Conservation (phyloP, 2,329 filamentous ascomycete species). For the Plenodomus tracheiphilus region DNA sequence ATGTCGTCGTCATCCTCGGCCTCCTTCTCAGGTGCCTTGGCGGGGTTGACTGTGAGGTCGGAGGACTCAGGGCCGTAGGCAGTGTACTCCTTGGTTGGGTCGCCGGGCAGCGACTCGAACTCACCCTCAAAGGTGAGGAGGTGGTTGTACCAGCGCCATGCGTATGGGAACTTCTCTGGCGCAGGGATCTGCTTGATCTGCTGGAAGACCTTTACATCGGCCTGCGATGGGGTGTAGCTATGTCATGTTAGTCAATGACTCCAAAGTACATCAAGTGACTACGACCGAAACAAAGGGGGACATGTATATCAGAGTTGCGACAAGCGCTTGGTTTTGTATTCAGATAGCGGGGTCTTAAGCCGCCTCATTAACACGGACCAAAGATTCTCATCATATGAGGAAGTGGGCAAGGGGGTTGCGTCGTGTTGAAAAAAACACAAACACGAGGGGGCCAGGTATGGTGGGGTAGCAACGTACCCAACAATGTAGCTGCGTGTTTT, state of each 20-base stretch:
- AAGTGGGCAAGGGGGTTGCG: constrained; percentile 28
- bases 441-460: constrained; percentile 17
- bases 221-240: constrained; percentile 77
- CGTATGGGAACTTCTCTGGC: constrained; percentile 86
- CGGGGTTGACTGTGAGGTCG: constrained; percentile 80
- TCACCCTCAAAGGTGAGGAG: constrained; percentile 90
- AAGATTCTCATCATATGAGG: constrained; percentile 76
- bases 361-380: constrained; percentile 96
- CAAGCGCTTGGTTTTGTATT: constrained; percentile 74
- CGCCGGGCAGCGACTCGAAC: constrained; percentile 87
- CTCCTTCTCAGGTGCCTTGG: constrained; percentile 71
- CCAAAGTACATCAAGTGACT: constrained; percentile 1
- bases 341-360: constrained; percentile 86
- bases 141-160: constrained; percentile 99
- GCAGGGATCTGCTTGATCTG: constrained; percentile 75
- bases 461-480: constrained; percentile 66
- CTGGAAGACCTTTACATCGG: constrained; percentile 96
- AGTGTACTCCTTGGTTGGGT: constrained; percentile 85
- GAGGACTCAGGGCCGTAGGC: constrained; percentile 85
- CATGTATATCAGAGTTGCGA: constrained; percentile 69
- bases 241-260: constrained; percentile 27
- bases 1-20: constrained; percentile 71
- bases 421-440: constrained; percentile 25
- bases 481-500: constrained; percentile 78
- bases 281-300: not conserved